Conservation (phyloP, 23 red algal species). For the Gracilariopsis chorda region DNA sequence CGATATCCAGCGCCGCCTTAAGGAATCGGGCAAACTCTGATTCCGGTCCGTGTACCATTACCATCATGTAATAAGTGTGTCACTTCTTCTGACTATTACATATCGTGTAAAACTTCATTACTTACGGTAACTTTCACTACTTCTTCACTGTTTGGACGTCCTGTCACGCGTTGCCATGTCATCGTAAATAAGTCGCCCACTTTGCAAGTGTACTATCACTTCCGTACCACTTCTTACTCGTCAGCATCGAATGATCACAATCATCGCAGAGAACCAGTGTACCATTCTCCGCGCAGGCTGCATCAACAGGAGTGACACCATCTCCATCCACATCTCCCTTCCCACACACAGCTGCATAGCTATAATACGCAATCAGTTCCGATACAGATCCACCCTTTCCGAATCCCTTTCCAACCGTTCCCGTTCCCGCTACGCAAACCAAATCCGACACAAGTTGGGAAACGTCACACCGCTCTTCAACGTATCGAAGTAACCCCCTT, state of each 20-base stretch:
- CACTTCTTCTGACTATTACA: background rate
- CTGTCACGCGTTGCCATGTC: background rate
- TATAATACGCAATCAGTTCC: conserved; percentile 37
- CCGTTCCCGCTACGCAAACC: conserved; percentile 54
- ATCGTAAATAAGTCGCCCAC: conserved; percentile 38
- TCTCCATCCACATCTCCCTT: conserved; percentile 52
- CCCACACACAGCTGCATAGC: conserved; percentile 67
- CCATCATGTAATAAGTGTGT: background rate
- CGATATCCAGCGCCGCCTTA: conserved; percentile 82
- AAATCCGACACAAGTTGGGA: background rate
- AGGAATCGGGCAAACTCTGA: conserved; percentile 37
- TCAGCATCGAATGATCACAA: conserved; percentile 58
- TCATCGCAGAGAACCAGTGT: conserved; percentile 35
- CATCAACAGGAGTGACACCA: conserved; percentile 62
- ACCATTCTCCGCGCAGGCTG: conserved; percentile 33
- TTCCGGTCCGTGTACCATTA: background rate
- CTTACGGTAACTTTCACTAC: too few species aligned
- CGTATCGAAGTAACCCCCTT: conserved; percentile 62
- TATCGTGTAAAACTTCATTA: background rate
- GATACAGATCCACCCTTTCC: conserved; percentile 48
- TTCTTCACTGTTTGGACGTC: too few species aligned
- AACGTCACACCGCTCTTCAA: conserved; percentile 44
- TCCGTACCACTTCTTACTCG: conserved; percentile 50
- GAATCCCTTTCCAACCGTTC: conserved; percentile 20
- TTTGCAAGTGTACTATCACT: conserved; percentile 4